Evolutionary conservation across 2,329 filamentous ascomycete genomes (phyloP).

Genomic region (Beauveria sp.): DNA sequence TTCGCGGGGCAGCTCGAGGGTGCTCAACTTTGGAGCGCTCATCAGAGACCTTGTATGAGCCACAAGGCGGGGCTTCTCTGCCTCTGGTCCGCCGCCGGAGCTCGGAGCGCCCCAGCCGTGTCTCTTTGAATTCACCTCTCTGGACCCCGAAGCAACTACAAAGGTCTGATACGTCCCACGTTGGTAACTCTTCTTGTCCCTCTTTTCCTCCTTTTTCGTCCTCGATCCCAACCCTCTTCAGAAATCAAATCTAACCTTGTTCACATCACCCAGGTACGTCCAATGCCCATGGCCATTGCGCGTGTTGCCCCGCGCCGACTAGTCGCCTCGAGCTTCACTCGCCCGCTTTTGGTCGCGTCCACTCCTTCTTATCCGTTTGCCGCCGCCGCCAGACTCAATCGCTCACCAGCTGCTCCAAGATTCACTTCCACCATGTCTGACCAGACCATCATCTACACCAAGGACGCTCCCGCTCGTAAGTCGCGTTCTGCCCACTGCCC

Average conservation of each 20-base stretch:
- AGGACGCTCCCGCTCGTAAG: conserved; percentile 52
- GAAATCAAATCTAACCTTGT: neutral
- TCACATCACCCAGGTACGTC: conserved; percentile 19
- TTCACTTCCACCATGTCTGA: conserved; percentile 35
- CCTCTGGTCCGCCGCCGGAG: conserved; percentile 2
- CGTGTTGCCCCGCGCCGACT: conserved; percentile 14
- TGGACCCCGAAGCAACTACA: neutral
- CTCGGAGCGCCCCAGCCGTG: conserved; percentile 5
- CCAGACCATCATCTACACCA: conserved; percentile 46
- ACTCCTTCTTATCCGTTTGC: neutral
- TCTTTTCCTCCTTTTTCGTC: neutral
- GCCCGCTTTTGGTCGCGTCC: neutral
- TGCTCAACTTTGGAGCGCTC: too few species aligned
- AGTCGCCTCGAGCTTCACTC: neutral
- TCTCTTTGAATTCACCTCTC: neutral
- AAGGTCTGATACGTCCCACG: conserved; percentile 4
- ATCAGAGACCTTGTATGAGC: too few species aligned
- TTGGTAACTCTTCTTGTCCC: neutral
- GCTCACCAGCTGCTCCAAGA: conserved; percentile 9
- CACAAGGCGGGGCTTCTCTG: neutral
- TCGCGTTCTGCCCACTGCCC: conserved; percentile 14
- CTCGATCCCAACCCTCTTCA: neutral
- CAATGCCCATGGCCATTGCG: conserved; percentile 18
- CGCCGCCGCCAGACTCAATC: neutral
- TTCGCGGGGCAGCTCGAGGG: neutral